These are phyloP conservation scores for Cyclotella distinguenda DNA, from an alignment of 108 stramenopile genomes.

Conservation along the genomic window DNA sequence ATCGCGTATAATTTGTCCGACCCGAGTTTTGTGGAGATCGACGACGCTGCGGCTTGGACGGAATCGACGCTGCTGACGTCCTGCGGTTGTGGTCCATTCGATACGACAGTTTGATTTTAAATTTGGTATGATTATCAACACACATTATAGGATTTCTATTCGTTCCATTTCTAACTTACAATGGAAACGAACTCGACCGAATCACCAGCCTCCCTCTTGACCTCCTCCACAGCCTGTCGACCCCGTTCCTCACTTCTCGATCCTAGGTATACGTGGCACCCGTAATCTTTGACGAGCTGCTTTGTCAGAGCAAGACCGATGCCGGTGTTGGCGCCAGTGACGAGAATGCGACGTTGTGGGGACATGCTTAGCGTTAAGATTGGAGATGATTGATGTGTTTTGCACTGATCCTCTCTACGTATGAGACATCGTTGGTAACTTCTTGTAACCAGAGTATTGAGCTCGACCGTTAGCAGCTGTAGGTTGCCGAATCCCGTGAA, in stretches of 20 bases:
- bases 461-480: too few relatives aligned
- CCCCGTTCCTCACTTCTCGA: conserved; percentile 48
- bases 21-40: conserved; percentile 29
- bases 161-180: conserved; percentile 9
- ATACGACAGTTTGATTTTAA: background rate
- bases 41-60: conserved; percentile 48
- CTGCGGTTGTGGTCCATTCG: background rate
- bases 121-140: background rate
- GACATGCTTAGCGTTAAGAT: too few relatives aligned
- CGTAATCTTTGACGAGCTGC: conserved; percentile 53
- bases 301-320: conserved; percentile 62
- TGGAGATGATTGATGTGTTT: too few relatives aligned
- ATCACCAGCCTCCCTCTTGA: conserved; percentile 43
- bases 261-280: conserved; percentile 57
- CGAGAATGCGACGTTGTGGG: conserved; percentile 31
- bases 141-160: background rate
- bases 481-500: too few relatives aligned
- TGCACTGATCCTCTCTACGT: too few relatives aligned
- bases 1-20: conserved; percentile 50
- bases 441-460: too few relatives aligned
- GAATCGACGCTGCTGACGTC: conserved; percentile 52
- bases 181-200: conserved; percentile 56
- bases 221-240: conserved; percentile 46
- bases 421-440: too few relatives aligned
- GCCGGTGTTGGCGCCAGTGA: conserved; percentile 62